A percentile compares a stretch with the other conserved stretches of the same genome.
Evolutionary conservation across 345 rosid genomes (phyloP).

Genomic region (Salix dunnii): DNA sequence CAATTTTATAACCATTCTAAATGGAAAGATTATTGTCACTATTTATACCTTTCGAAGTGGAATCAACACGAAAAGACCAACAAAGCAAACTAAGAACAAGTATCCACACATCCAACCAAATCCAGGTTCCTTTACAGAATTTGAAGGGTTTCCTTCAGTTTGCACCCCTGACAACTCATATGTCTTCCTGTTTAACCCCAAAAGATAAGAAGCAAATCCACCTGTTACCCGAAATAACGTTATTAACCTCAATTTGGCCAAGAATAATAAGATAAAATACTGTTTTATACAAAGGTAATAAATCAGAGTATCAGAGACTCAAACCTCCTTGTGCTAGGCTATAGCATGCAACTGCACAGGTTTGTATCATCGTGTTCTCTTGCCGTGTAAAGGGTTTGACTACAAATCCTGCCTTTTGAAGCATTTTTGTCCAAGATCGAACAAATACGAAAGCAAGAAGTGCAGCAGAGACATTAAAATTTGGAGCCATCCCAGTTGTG

Average conservation of each 20-base stretch:
- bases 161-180: constrained; percentile 71
- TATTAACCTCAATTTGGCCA: not conserved
- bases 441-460: constrained; percentile 72
- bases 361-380: constrained; percentile 94
- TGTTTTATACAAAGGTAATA: not conserved
- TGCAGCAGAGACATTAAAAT: constrained; percentile 87
- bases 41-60: constrained; percentile 74
- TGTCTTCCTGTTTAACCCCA: constrained; percentile 78
- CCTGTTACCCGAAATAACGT: constrained; percentile 34
- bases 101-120: constrained; percentile 91
- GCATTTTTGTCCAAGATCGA: constrained; percentile 75
- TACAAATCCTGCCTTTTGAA: constrained; percentile 59
- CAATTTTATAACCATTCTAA: not conserved
- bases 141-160: constrained; percentile 62
- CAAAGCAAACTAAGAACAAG: constrained; percentile 82
- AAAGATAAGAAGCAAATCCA: constrained; percentile 91
- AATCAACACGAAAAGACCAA: constrained; percentile 86
- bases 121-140: constrained; percentile 73
- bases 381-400: constrained; percentile 78
- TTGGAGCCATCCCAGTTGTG: constrained; percentile 68
- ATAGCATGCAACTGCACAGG: constrained; percentile 91
- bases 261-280: not conserved
- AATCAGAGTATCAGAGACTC: not conserved
- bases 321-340: constrained; percentile 90
- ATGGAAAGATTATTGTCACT: not conserved